A percentile compares a stretch with the other conserved stretches of the same genome.
phyloP scores from a whole-genome alignment of 768 basidiomycete genomes.

The Lactarius deliciosus region DNA sequence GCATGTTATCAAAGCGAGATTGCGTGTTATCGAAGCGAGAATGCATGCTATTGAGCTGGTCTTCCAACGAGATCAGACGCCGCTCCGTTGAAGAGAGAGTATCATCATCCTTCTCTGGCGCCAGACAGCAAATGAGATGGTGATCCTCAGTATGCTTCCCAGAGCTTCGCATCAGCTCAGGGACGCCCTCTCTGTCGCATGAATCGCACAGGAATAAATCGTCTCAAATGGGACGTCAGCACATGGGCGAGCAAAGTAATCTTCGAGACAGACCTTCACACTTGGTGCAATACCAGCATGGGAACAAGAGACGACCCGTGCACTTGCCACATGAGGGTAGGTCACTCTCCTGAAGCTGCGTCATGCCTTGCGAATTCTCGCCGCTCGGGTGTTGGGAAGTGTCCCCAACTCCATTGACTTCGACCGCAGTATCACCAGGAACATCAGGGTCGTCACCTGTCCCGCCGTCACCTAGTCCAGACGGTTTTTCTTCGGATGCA shows the following conservation, averaged over 20 bases:
- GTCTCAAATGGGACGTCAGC: background rate
- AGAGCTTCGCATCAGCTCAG: slow-evolving; percentile 4
- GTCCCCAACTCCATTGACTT: too few relatives aligned
- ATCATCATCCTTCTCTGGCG: background rate
- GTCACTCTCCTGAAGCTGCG: slow-evolving; percentile 27
- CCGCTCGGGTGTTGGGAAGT: too few relatives aligned
- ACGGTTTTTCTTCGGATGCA: too few relatives aligned
- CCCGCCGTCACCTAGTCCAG: background rate
- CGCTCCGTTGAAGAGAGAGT: background rate
- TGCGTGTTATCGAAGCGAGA: slow-evolving; percentile 6
- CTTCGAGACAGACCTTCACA: background rate
- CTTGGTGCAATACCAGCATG: slow-evolving; percentile 6
- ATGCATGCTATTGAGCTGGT: slow-evolving; percentile 12
- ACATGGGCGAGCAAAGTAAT: background rate
- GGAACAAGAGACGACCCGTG: slow-evolving; percentile 22
- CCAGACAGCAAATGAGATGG: slow-evolving; percentile 15
- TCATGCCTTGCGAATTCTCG: background rate
- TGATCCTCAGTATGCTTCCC: slow-evolving; percentile 11
- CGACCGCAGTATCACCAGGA: too few relatives aligned
- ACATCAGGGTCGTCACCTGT: background rate
- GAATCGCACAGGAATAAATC: slow-evolving; percentile 19
- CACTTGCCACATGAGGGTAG: slow-evolving; percentile 31
- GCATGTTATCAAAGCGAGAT: background rate
- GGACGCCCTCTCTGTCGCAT: slow-evolving; percentile 27
- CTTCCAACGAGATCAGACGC: slow-evolving; percentile 14